These are phyloP conservation scores for Daldinia grandis DNA, from an alignment of 495 filamentous ascomycete species.

Conservation along the genomic window DNA sequence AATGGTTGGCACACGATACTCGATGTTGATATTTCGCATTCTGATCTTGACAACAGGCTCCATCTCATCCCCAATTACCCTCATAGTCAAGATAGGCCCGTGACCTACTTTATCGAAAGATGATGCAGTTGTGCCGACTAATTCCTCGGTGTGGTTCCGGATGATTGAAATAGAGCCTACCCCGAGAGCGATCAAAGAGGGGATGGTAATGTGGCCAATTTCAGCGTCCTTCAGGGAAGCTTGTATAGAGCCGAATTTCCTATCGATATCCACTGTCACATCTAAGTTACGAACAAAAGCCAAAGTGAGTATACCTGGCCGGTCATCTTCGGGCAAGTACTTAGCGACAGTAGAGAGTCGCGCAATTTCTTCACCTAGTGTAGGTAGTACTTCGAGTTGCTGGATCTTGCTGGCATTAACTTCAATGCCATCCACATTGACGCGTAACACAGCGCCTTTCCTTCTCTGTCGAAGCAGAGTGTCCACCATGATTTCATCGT, in stretches of 20 bases:
- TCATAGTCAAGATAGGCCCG: conserved; percentile 60
- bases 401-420: conserved; percentile 64
- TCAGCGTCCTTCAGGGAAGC: conserved; percentile 68
- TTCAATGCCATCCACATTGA: conserved; percentile 69
- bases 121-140: conserved; percentile 58
- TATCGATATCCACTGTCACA: conserved; percentile 64
- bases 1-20: conserved; percentile 84
- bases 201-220: conserved; percentile 83
- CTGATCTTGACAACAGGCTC: conserved; percentile 90
- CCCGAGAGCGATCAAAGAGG: conserved; percentile 79
- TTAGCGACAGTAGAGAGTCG: conserved; percentile 88
- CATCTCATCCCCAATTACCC: conserved; percentile 92
- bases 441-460: conserved; percentile 84
- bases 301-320: conserved; percentile 86
- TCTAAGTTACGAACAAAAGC: conserved; percentile 69
- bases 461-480: conserved; percentile 87
- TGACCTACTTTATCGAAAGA: conserved; percentile 57
- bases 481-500: conserved; percentile 92
- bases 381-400: conserved; percentile 69
- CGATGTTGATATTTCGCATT: conserved; percentile 77
- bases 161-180: conserved; percentile 65
- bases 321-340: conserved; percentile 94
- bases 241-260: conserved; percentile 70
- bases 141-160: conserved; percentile 73
- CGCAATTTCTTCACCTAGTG: conserved; percentile 77